A percentile compares a stretch with the other conserved stretches of the same genome.
These are phyloP conservation scores for Magnaporthiopsis rhizophila DNA, from an alignment of 2,329 filamentous ascomycete species.

Conservation along the genomic window DNA sequence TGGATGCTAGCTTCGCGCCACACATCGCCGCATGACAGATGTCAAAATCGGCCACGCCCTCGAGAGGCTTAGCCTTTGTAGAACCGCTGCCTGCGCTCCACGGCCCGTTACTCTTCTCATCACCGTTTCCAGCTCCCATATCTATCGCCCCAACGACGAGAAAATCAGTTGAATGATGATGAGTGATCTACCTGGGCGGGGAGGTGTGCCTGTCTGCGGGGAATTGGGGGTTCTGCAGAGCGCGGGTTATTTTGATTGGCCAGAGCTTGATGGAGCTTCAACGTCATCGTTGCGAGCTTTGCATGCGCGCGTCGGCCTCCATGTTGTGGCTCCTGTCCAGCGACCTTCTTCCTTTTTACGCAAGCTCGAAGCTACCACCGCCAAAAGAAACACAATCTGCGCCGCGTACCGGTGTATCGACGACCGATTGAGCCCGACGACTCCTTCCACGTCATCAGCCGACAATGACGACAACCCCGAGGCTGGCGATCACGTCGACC, in stretches of 20 bases:
- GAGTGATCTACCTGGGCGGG: too few relatives aligned
- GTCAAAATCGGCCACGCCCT: neutral
- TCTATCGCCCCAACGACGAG: too few relatives aligned
- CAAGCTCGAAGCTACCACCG: neutral
- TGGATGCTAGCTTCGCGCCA: neutral
- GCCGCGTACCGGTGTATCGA: neutral
- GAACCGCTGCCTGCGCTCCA: neutral
- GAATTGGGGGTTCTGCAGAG: neutral
- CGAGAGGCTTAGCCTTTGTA: neutral
- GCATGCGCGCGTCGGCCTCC: too few relatives aligned
- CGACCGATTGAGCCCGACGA: neutral
- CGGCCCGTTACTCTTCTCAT: neutral
- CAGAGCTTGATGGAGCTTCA: slow-evolving; percentile 5
- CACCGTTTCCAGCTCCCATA: neutral
- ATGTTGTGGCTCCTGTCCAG: neutral
- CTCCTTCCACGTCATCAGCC: neutral
- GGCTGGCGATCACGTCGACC: neutral
- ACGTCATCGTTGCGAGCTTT: slow-evolving; percentile 5
- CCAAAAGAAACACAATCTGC: neutral
- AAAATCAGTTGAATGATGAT: neutral
- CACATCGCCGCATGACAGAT: neutral
- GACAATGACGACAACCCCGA: neutral
- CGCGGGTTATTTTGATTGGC: slow-evolving; percentile 1
- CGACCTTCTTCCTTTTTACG: neutral
- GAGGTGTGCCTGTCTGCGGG: neutral